These are phyloP conservation scores for Dothiorella sarmentorum DNA, from an alignment of 2,329 filamentous ascomycete genomes.

Conservation along the genomic window DNA sequence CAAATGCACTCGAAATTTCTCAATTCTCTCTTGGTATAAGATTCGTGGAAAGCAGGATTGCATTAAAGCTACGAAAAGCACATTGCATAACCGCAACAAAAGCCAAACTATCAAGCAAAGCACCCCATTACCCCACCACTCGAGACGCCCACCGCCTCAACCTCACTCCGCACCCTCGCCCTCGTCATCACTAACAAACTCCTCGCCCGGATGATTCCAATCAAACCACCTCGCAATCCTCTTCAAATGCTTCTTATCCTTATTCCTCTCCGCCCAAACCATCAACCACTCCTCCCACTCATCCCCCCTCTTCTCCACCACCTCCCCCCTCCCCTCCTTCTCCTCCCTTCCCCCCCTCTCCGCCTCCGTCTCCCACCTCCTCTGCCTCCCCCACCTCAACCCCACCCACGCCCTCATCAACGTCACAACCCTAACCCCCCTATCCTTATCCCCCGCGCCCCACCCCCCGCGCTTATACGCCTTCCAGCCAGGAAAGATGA, in stretches of 20 bases:
- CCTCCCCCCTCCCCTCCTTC: background rate
- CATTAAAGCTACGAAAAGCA: no score
- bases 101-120: no score
- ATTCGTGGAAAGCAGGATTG: no score
- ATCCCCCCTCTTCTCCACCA: background rate
- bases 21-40: no score
- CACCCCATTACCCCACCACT: no score
- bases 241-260: background rate
- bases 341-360: background rate
- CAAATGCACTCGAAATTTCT: no score
- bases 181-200: background rate
- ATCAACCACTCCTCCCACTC: background rate
- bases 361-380: background rate
- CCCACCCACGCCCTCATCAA: background rate
- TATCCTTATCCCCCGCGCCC: background rate
- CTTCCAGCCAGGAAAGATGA: background rate
- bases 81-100: no score
- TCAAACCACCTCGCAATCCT: background rate
- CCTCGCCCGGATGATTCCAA: background rate
- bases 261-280: background rate
- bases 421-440: background rate
- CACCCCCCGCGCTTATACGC: slow-evolving; percentile 14
- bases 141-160: no score
- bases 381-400: background rate
- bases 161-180: no score